Evolutionary conservation across 805 yeast species (phyloP), one percentile per base, ranked within the genome.

Genomic region (Pichia eremophila): DNA sequence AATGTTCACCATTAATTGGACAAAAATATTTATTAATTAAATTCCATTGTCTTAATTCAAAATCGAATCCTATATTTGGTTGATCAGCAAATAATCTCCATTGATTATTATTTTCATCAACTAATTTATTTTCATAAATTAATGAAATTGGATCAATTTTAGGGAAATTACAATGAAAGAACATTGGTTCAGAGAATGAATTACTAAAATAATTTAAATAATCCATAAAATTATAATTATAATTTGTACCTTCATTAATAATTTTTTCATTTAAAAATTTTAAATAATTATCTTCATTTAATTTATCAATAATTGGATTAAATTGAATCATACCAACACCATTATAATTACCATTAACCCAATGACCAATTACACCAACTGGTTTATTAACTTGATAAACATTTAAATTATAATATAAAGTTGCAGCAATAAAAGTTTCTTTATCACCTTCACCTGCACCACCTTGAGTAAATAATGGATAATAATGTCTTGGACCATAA

Each of bases 281-380:
- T 17, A 49, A 34, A 51, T 54, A 63, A n/a, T 51, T 31, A 8
- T 48, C 47, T 15, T 54, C 46, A 39, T 58, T 57, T 10, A 55
- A 22, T 40, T 46, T 68, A 54, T 76, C 81, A 31, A 62, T 64
- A 1, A 67, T 65, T 0, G 81, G 81, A 40, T 47, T 77, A 52
- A 64, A 72, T 52, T 77, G 82, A 8, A 78, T 74, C 81, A 77
- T 77, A 4, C 78, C 81, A 22, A 76, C 74, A 6, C 82, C 82
- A 11, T 63, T 60, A 54, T 73, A 77, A 9, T 43, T 47, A 3
- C 51, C 51, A 45, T 54, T 62, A 35, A 64, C 62, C 53, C 67
- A 60, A 53, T 72, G 71, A 4, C 82, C 82, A 54, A 75, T 62
- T 19, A 77, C 78, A 46, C 68, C 69, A 44, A 76, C 69, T 43